Conservation (phyloP, 441 rosid genomes). For the Sinapis alba region DNA sequence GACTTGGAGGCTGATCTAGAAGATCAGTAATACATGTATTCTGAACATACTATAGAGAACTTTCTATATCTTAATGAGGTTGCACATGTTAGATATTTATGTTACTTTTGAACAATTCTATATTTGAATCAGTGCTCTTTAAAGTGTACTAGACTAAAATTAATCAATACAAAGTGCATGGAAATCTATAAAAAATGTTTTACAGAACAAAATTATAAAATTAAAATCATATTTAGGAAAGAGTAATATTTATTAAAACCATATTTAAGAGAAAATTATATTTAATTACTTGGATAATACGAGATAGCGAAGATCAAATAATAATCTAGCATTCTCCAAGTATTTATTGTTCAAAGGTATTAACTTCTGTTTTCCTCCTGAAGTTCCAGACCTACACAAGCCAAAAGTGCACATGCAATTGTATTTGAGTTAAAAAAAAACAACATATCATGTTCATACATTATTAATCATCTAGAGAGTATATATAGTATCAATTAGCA, state of each 20-base stretch:
- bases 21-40: neutral
- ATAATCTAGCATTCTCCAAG: neutral
- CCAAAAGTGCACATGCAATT: neutral
- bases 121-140: neutral
- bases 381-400: slow-evolving; percentile 9
- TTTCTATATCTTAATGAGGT: neutral
- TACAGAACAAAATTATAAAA: neutral
- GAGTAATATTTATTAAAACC: neutral
- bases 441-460: neutral
- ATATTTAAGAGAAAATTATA: neutral
- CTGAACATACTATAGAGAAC: neutral
- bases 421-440: neutral
- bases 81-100: neutral
- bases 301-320: neutral
- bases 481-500: neutral
- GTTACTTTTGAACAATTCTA: neutral
- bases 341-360: neutral
- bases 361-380: neutral
- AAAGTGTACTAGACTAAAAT: neutral
- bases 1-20: neutral
- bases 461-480: neutral
- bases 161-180: neutral
- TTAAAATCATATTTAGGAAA: no score
- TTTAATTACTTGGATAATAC: neutral
- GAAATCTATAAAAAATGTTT: neutral